phyloP scores from a whole-genome alignment of 179 eudicot species.

The Sideroxylon spinosum region DNA sequence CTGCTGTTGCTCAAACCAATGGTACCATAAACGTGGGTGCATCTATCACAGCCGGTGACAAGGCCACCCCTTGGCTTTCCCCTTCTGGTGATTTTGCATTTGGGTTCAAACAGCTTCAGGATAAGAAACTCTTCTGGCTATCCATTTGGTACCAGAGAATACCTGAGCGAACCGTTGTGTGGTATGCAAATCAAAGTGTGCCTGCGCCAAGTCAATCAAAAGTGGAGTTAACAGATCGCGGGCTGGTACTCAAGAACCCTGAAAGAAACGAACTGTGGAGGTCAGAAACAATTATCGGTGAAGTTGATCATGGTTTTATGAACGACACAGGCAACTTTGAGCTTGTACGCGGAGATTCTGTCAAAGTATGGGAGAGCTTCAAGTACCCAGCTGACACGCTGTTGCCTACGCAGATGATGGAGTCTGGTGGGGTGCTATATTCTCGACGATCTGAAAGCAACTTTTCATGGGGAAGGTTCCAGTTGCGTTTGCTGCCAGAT shows the following conservation, averaged over 20 bases:
- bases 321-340: constrained; percentile 38
- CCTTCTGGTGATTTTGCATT: constrained; percentile 40
- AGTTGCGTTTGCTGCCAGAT: too few relatives aligned
- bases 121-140: constrained; percentile 22
- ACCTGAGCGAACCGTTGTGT: constrained; percentile 31
- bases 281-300: too few relatives aligned
- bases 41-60: too few relatives aligned
- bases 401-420: constrained; percentile 12
- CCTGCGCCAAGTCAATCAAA: too few relatives aligned
- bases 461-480: too few relatives aligned
- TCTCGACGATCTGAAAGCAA: background rate
- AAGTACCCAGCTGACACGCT: constrained; percentile 18
- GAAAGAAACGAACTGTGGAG: too few relatives aligned
- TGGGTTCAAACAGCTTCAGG: constrained; percentile 29
- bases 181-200: too few relatives aligned
- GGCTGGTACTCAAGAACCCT: too few relatives aligned
- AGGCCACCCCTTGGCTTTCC: constrained; percentile 27
- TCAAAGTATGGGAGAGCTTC: constrained; percentile 18
- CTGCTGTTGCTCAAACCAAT: too few relatives aligned
- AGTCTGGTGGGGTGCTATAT: background rate
- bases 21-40: too few relatives aligned
- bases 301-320: too few relatives aligned
- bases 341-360: constrained; percentile 18
- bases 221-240: too few relatives aligned
- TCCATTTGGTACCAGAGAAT: constrained; percentile 38